Evolutionary conservation across 495 filamentous ascomycete genomes (phyloP).

Genomic region (Podospora sp.): DNA sequence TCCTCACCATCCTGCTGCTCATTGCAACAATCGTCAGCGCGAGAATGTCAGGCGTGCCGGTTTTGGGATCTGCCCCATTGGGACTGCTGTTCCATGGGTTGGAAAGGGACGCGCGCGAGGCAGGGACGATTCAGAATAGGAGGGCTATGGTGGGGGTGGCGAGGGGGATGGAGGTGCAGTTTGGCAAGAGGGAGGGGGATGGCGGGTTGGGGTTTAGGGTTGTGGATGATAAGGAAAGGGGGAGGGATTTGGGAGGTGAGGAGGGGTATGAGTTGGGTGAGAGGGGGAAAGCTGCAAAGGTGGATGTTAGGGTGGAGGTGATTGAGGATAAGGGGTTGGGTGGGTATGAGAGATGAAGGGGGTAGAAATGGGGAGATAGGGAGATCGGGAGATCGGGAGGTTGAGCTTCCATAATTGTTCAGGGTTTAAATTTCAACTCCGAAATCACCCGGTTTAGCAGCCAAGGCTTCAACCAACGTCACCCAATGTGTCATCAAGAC

Average conservation of each 20-base stretch:
- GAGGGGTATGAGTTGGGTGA: background rate
- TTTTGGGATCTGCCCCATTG: background rate
- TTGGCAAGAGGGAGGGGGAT: background rate
- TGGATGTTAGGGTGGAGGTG: background rate
- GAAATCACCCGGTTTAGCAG: too few species aligned
- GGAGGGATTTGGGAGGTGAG: background rate
- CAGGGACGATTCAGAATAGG: background rate
- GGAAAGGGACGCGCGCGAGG: background rate
- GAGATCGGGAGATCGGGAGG: too few species aligned
- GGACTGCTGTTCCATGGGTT: slow-evolving; percentile 12
- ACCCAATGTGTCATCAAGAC: too few species aligned
- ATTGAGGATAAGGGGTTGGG: background rate
- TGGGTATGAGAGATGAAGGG: too few species aligned
- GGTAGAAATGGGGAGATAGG: too few species aligned
- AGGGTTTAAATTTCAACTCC: too few species aligned
- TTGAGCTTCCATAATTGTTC: too few species aligned
- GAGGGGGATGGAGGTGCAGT: slow-evolving; percentile 10
- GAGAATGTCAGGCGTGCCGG: background rate
- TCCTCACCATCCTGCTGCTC: slow-evolving; percentile 14
- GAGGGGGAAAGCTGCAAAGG: background rate
- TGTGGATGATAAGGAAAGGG: background rate
- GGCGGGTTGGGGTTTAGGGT: slow-evolving; percentile 9
- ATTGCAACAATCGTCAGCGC: slow-evolving; percentile 3
- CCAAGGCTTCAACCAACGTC: too few species aligned
- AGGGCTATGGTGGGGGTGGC: background rate